Evolutionary conservation across 2,329 filamentous ascomycete species (phyloP), one percentile per base, ranked within the genome.

Genomic region (Sporothrix pallida): DNA sequence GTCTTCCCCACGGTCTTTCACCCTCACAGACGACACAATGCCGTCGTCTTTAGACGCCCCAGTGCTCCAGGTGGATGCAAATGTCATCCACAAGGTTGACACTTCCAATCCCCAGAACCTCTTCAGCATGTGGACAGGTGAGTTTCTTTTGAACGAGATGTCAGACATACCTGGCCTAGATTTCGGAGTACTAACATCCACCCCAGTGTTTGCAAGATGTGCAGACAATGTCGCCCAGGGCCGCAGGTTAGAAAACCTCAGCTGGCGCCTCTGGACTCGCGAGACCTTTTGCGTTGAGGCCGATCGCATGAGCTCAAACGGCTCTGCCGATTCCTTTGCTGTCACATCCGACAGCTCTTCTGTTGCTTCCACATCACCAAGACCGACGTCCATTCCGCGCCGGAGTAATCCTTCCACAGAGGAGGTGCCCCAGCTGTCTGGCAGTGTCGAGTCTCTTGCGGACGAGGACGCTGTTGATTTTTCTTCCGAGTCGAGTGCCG

Each of bases 41-140:
- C 93, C 94, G 84, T 90, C 93, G 81, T 88, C 89, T 84, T 87
- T 97, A 83, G 90, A 93, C 82, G 91, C 92, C 75, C 93, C 95
- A 80, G 93, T 98, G 81, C 87, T 98, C 80, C 94, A 94, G 76
- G 93, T 98, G 82, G 94, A 98, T 85, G 91, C 93, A 77, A 93
- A 92, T 81, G 92, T 95, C 78, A 95, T 99, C 82, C 93, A 96
- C 86, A 94, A 97, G 82, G 94, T 98, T 80, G 95, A 98, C 84
- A 97, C 95, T 0, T 89, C 92, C 78, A 97, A 97, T 82, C 91
- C 93, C 42, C 93, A 97, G 84, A 97, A 95, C 81, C 89, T 98
- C 70, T 97, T 96, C 84, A 95, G 93, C 86, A 97, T 98, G 89
- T 97, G 95, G 94, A 95, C 94, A 82, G 93, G 94, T 97, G 84